Evolutionary conservation across 2,329 filamentous ascomycete species (phyloP).

Genomic region (Ophiostoma triangulosporum): DNA sequence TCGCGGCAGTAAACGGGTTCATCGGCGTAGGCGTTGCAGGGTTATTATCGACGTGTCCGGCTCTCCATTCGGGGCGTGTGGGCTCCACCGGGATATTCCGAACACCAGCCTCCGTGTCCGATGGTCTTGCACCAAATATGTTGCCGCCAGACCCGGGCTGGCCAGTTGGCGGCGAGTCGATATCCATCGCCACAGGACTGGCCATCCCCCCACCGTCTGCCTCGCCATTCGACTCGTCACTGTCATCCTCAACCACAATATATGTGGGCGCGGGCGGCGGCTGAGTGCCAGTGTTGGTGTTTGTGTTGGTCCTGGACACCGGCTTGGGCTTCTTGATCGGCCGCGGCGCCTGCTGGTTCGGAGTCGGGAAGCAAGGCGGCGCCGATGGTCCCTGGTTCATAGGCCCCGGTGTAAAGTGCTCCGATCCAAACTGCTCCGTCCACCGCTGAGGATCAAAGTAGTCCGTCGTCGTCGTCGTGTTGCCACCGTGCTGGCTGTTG

Average conservation of each 20-base stretch:
- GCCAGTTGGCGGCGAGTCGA: constrained; percentile 36
- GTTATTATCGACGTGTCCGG: constrained; percentile 29
- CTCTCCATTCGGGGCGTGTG: constrained; percentile 44
- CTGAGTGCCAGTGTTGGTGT: background rate
- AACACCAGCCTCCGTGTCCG: constrained; percentile 22
- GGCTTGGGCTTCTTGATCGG: constrained; percentile 47
- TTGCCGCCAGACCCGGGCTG: background rate
- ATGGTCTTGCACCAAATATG: background rate
- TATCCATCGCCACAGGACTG: constrained; percentile 51
- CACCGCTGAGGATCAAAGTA: constrained; percentile 39
- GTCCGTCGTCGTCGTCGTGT: constrained; percentile 18
- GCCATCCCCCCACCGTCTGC: constrained; percentile 13
- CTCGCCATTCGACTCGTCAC: constrained; percentile 11
- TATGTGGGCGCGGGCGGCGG: background rate
- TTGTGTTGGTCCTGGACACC: constrained; percentile 27
- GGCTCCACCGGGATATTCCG: constrained; percentile 46
- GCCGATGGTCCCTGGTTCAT: constrained; percentile 15
- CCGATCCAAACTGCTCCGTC: constrained; percentile 38
- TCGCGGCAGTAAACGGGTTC: constrained; percentile 9
- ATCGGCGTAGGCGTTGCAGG: constrained; percentile 5
- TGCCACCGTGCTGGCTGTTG: background rate
- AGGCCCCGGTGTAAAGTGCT: constrained; percentile 39
- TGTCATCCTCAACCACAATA: constrained; percentile 28
- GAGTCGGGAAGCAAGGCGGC: constrained; percentile 32
- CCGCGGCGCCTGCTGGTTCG: constrained; percentile 20